Conservation (phyloP, 257 asterid species). For the Solanum appendiculatum region DNA sequence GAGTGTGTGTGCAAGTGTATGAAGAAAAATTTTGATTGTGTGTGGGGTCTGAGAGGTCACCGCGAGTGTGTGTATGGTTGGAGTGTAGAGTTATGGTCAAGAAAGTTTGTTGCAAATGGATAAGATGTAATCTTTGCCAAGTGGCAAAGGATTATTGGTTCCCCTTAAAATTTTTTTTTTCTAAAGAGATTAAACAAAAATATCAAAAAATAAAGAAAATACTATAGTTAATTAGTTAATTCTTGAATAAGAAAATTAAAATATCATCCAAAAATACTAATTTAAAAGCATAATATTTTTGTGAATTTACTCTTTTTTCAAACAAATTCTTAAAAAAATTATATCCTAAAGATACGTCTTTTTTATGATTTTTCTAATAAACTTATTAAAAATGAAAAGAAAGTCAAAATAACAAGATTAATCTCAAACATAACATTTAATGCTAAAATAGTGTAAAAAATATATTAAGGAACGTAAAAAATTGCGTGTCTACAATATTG, state of each 20-base stretch:
- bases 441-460: not conserved
- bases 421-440: not conserved
- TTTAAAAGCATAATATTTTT: too few species aligned
- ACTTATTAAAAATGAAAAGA: not conserved
- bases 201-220: too few species aligned
- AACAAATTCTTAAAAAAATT: too few species aligned
- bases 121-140: not conserved
- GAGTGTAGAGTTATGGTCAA: not conserved
- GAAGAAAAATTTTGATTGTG: not conserved
- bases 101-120: not conserved
- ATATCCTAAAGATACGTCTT: too few species aligned
- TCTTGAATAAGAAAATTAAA: not conserved
- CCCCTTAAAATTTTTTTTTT: not conserved
- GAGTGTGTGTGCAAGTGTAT: not conserved
- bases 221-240: too few species aligned
- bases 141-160: not conserved
- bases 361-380: too few species aligned
- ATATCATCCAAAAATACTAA: too few species aligned
- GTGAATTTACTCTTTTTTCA: not conserved
- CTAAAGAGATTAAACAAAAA: too few species aligned
- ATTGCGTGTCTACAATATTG: not conserved
- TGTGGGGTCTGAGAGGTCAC: not conserved
- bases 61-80: not conserved
- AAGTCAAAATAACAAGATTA: not conserved
- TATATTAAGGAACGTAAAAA: too few species aligned